Percentiles rank a stretch among this genome's conserved stretches.
Conservation (phyloP, 768 basidiomycete genomes). For the Hydnum rufescens region DNA sequence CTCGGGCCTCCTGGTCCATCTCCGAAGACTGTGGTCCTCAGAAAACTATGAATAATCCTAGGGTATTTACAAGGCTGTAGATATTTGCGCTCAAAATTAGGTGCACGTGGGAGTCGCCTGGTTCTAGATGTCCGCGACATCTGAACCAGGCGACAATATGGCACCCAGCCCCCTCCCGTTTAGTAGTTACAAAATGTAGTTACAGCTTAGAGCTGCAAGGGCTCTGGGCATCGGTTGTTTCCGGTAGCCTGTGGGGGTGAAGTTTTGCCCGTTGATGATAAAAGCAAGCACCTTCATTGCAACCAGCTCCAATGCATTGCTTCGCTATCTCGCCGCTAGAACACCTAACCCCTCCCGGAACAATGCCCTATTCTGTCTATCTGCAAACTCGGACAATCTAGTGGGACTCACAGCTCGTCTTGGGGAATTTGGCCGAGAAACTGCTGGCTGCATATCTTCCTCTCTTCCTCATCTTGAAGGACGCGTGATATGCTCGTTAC, state of each 20-base stretch:
- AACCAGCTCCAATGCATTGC: background rate
- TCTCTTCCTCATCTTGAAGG: background rate
- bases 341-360: background rate
- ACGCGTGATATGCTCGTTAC: background rate
- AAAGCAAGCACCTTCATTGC: slow-evolving; percentile 1
- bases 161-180: too few species aligned
- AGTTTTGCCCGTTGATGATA: background rate
- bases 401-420: background rate
- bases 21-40: too few species aligned
- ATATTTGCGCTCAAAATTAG: too few species aligned
- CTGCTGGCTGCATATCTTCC: background rate
- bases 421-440: background rate
- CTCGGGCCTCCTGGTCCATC: too few species aligned
- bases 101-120: too few species aligned
- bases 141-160: too few species aligned
- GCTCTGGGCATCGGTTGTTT: background rate
- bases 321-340: background rate
- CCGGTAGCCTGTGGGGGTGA: background rate
- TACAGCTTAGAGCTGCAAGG: too few species aligned
- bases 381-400: background rate
- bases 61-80: too few species aligned
- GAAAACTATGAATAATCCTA: too few species aligned
- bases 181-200: too few species aligned
- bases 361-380: background rate
- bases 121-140: too few species aligned